These are phyloP conservation scores for Dendrobium catenatum DNA, from an alignment of 106 monocot genomes.

Conservation along the genomic window DNA sequence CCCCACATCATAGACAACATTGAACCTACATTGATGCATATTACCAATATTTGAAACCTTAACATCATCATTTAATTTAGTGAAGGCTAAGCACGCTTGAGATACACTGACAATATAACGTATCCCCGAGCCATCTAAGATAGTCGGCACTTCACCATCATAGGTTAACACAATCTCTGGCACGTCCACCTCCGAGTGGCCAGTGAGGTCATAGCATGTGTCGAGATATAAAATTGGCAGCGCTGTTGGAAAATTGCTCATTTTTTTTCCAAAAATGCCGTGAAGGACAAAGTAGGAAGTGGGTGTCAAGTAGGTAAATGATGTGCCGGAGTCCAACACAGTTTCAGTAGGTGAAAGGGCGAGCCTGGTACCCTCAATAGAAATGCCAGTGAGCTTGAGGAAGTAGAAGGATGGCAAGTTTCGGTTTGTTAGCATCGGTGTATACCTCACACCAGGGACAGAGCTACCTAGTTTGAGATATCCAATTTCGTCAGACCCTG, in stretches of 20 bases:
- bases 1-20: slow-evolving; percentile 25
- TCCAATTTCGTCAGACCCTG: too few relatives aligned
- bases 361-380: slow-evolving; percentile 19
- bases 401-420: too few relatives aligned
- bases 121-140: too few relatives aligned
- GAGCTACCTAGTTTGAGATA: too few relatives aligned
- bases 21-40: slow-evolving; percentile 21
- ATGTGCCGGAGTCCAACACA: too few relatives aligned
- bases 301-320: too few relatives aligned
- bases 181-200: neutral
- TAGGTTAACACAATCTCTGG: slow-evolving; percentile 15
- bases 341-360: neutral
- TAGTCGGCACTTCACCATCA: neutral
- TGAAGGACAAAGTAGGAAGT: too few relatives aligned
- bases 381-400: slow-evolving; percentile 6
- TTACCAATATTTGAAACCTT: slow-evolving; percentile 16
- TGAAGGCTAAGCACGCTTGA: slow-evolving; percentile 19
- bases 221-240: neutral
- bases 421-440: too few relatives aligned
- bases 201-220: slow-evolving; percentile 31
- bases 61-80: neutral
- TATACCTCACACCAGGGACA: too few relatives aligned
- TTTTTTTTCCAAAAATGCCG: too few relatives aligned
- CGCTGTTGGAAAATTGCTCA: neutral
- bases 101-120: neutral